Evolutionary conservation across 805 yeast genomes (phyloP), one percentile per base, ranked within the genome.

Genomic region (Dipodascopsis tothii): DNA sequence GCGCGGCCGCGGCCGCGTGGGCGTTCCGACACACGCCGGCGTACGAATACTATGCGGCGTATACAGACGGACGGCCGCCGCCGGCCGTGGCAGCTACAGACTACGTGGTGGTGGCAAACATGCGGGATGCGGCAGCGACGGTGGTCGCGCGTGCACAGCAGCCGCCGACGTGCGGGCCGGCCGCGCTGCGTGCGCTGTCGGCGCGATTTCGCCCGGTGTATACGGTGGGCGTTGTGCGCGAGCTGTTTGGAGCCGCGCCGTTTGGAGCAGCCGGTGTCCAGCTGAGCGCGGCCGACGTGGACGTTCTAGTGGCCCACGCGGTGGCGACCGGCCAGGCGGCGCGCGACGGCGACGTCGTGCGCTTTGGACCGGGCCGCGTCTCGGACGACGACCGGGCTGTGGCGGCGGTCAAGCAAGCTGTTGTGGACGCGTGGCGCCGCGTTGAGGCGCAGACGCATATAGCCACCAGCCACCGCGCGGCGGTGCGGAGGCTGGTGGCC

Each of bases 371-470:
- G 21, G 20, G 32, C 7, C 32, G 45, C 3, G 25, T 47, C 17
- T 27, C 48, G 5, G 52, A 49, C 21, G 53, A 49, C 35, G 53
- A 49, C 18, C 25, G 2, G 5, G 35, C 45, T 4, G 42, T 47
- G 5, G 52, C 53, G 3, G 33, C 40, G 27, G 33, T 49, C 3
- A 20, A 34, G 16, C 14, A 22, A 7, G 16, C 42, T 27, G 28
- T 46, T 17, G 30, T 35, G 16, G 30, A 28, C 14, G 22, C 39
- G n/a, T 5, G 21, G 11, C 44, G 42, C 19, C 41, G 40, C 16
- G 14, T 14, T 3, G 21, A n/a, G 5, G 35, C 46, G 41, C 49
- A 1, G 17, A 28, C 3, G 41, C 37, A 22, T 35, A 33, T 18
- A 22, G 41, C 17, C n/a, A 39, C 14, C 20, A 35, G 27, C 33